phyloP scores from a whole-genome alignment of 192 early-diverging fungal species.

The Linnemannia zychae region DNA sequence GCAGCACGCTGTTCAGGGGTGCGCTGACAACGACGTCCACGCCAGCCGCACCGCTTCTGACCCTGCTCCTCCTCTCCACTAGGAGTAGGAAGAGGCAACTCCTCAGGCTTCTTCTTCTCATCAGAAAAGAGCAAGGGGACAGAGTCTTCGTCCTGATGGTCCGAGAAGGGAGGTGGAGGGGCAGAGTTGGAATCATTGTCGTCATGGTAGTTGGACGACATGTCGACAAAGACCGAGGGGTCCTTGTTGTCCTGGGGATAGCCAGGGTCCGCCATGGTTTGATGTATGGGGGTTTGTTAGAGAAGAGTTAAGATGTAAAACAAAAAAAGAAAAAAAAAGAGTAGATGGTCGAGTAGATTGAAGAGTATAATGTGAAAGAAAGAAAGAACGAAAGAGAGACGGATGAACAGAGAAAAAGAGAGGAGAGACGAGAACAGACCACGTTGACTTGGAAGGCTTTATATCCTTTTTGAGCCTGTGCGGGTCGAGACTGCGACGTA shows the following conservation, averaged over 20 bases:
- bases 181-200: background rate
- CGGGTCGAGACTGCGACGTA: background rate
- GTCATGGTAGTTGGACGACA: background rate
- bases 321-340: background rate
- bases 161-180: constrained; percentile 28
- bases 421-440: background rate
- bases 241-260: constrained; percentile 36
- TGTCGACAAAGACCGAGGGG: constrained; percentile 31
- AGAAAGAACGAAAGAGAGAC: background rate
- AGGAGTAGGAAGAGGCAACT: too few relatives aligned
- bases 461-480: background rate
- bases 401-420: background rate
- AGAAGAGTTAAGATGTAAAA: background rate
- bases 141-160: constrained; percentile 6
- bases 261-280: constrained; percentile 29
- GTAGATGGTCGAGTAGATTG: background rate
- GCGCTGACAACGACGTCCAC: constrained; percentile 24
- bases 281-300: background rate
- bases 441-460: background rate
- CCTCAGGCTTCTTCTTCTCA: background rate
- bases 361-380: too few relatives aligned
- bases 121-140: constrained; percentile 2
- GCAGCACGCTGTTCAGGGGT: constrained; percentile 31
- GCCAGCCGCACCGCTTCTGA: background rate
- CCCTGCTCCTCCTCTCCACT: too few relatives aligned